Evolutionary conservation across 129 eudicot genomes (phyloP), one percentile per base, ranked within the genome.

Genomic region (Calendula officinalis): DNA sequence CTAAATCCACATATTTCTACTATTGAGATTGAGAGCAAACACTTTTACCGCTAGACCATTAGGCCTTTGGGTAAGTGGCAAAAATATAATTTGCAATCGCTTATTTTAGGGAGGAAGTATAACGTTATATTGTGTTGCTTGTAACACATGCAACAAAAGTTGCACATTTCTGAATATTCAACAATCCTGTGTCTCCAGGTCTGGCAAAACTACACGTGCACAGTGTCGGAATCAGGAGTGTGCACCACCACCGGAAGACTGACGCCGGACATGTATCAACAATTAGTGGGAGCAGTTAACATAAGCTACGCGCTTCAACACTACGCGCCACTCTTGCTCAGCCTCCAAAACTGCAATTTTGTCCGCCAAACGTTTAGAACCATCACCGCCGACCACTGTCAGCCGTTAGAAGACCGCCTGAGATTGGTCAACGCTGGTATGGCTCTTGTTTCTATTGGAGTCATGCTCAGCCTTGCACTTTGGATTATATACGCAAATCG

Each of bases 291-390:
- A 4, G 96, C 96, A 30, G 92, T 86, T 9, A 94, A 94, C 71
- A 74, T 84, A 27, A 94, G 92, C 73, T 81, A 75, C 15, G 99
- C 90, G 42, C 91, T 92, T 45, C 69, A 80, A 64, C 89, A 85
- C 62, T 88, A 92, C n/a, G 68, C 96, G 7, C 99, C 99, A 11
- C 87, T 81, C 4, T 64, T 92, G 44, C 87, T 92, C 8, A 86
- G 80, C 72, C 87, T 94, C 13, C 95, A 94, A 74, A 86, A 94
- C 81, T 94, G 99, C 67, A 82, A 88, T 68, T 94, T 94, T 57
- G 89, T 94, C 5, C 85, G 99, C 1, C 92, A 94, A 48, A 78
- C 95, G 3, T 94, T 94, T 56, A 56, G 71, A 35, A 68, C 73
- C 59, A 85, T 94, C 62, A 86, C 85, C 44, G 51, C 79, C 3